Evolutionary conservation across 495 filamentous ascomycete genomes (phyloP).

Genomic region (Zalerion maritima): DNA sequence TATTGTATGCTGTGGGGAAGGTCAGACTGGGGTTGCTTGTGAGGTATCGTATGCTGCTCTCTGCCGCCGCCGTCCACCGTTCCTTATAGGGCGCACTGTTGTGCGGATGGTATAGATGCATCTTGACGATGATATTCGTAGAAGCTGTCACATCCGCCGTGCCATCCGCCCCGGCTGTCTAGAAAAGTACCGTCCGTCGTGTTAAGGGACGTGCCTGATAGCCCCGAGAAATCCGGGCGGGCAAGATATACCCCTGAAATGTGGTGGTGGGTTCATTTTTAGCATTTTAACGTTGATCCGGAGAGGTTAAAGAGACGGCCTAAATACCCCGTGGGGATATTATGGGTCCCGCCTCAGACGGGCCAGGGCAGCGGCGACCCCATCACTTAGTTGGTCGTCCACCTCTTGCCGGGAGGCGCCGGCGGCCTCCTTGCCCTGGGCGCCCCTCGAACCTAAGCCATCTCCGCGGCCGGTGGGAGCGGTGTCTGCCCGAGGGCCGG

Average conservation of each 20-base stretch:
- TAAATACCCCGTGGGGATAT: slow-evolving; percentile 6
- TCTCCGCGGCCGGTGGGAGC: slow-evolving; percentile 11
- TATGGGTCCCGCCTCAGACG: slow-evolving; percentile 31
- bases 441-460: slow-evolving; percentile 13
- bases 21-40: slow-evolving; percentile 61
- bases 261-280: no score
- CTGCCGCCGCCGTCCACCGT: slow-evolving; percentile 63
- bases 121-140: slow-evolving; percentile 94
- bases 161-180: slow-evolving; percentile 60
- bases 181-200: slow-evolving; percentile 50
- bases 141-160: slow-evolving; percentile 66
- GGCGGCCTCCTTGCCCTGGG: slow-evolving; percentile 9
- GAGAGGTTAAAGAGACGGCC: no score
- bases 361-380: slow-evolving; percentile 38
- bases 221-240: slow-evolving; percentile 71
- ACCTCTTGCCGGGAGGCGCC: no score
- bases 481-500: no score
- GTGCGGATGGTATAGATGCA: slow-evolving; percentile 67
- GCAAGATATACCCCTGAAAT: no score
- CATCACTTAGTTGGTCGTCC: slow-evolving; percentile 31
- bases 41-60: slow-evolving; percentile 61
- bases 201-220: slow-evolving; percentile 56
- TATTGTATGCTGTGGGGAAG: slow-evolving; percentile 53
- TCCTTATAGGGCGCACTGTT: slow-evolving; percentile 51
- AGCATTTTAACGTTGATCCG: no score